Percentiles rank a stretch among this genome's conserved stretches.
phyloP scores from a whole-genome alignment of 495 filamentous ascomycete genomes.

The Oleoguttula mirabilis region DNA sequence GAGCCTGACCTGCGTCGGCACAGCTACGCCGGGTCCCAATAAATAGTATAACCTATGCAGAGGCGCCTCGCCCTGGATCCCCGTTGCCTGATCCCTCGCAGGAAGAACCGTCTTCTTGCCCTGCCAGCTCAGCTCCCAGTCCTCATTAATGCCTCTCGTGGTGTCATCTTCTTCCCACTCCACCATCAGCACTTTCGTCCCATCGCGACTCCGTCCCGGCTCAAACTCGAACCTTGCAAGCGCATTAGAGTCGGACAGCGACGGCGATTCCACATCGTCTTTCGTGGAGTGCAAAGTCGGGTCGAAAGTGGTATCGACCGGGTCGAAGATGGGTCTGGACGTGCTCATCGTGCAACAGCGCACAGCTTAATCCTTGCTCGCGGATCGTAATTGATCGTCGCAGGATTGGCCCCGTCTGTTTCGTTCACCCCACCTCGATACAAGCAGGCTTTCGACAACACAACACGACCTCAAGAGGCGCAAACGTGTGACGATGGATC shows the following conservation, averaged over 20 bases:
- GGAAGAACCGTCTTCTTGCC: conserved; percentile 56
- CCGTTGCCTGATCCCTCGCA: conserved; percentile 35
- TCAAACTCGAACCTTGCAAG: conserved; percentile 81
- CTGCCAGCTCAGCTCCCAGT: conserved; percentile 69
- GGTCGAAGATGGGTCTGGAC: conserved; percentile 25
- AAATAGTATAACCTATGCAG: conserved; percentile 62
- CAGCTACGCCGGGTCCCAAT: conserved; percentile 49
- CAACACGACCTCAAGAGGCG: too few species aligned
- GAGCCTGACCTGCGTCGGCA: conserved; percentile 59
- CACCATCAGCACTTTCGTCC: conserved; percentile 75
- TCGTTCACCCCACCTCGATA: too few species aligned
- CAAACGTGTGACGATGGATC: too few species aligned
- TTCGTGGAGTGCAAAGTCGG: conserved; percentile 11
- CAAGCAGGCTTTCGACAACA: too few species aligned
- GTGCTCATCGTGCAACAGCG: conserved; percentile 10
- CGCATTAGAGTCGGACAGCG: conserved; percentile 33
- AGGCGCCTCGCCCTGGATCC: neutral
- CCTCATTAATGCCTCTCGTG: conserved; percentile 29
- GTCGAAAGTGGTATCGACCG: conserved; percentile 26
- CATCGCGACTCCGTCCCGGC: conserved; percentile 60
- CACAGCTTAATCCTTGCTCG: neutral
- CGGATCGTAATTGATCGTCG: neutral
- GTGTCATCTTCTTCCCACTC: conserved; percentile 59
- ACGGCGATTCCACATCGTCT: conserved; percentile 32
- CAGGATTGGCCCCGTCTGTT: neutral